Conservation (phyloP, 805 yeast species). For the Ogataea glucozyma region DNA sequence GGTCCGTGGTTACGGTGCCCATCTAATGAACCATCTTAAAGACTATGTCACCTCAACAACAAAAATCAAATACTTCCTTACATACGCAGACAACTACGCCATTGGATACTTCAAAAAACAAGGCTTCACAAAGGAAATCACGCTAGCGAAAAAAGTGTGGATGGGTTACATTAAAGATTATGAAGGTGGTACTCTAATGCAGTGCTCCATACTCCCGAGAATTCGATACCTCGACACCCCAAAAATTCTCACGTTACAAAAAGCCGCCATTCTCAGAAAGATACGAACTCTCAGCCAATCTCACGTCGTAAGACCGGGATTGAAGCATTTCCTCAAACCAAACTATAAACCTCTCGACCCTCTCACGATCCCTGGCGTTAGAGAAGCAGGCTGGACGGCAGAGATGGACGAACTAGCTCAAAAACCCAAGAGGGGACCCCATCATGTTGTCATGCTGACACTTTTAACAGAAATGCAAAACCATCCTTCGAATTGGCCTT, state of each 20-base stretch:
- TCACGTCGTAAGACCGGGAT: slow-evolving; percentile 79
- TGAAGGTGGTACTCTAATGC: slow-evolving; percentile 99
- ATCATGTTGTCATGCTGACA: slow-evolving; percentile 90
- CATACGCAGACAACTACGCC: slow-evolving; percentile 98
- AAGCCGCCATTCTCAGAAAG: slow-evolving; percentile 86
- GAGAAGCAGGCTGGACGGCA: slow-evolving; percentile 96
- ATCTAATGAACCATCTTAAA: slow-evolving; percentile 94
- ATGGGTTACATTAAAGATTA: slow-evolving; percentile 98
- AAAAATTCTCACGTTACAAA: slow-evolving; percentile 81
- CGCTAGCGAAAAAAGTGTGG: slow-evolving; percentile 85
- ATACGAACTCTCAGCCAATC: slow-evolving; percentile 78
- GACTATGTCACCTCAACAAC: slow-evolving; percentile 92
- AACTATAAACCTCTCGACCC: slow-evolving; percentile 67
- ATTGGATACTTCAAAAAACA: slow-evolving; percentile 98
- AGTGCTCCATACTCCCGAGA: slow-evolving; percentile 88
- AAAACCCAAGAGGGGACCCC: slow-evolving; percentile 91
- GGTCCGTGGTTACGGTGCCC: slow-evolving; percentile 98
- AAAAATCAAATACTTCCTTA: slow-evolving; percentile 79
- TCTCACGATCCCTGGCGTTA: slow-evolving; percentile 80
- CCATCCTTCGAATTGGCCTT: slow-evolving; percentile 98
- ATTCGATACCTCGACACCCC: slow-evolving; percentile 87
- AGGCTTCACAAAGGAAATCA: slow-evolving; percentile 94
- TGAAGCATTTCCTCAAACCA: slow-evolving; percentile 62
- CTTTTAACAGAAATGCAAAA: slow-evolving; percentile 84
- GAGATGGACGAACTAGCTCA: slow-evolving; percentile 98